Base-by-base conservation (phyloP, 148 eudicot genomes). In the Camellia sinensis region DNA sequence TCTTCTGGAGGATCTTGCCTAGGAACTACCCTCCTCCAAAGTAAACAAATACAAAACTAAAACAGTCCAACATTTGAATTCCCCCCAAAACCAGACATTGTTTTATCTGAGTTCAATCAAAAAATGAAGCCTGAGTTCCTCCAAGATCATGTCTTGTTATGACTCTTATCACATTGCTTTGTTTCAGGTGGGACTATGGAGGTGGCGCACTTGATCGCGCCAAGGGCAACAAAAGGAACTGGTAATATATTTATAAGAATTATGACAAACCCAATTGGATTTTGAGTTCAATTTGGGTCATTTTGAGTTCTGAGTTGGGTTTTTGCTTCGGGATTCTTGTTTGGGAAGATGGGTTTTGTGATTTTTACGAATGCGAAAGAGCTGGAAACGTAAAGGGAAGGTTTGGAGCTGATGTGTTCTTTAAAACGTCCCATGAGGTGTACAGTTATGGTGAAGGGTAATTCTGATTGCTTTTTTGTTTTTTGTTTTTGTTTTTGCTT, bases 281-380 rank as follows among this genome's bases (percentile, higher is more conserved):
- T 29, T 46, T 50, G 41, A 17, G 17, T 4, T 18, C 17, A 53
- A 70, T 68, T 19, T 19, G 37, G 43, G 5, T 17, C 9, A 37
- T 15, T 59, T 19, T 74, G 50, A 48, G 18, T 72, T n/a, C 12
- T 46, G 1, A 66, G 44, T 37, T 64, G 76, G 21, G 5, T 78
- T 78, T 65, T 57, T 53, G 13, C 66, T 19, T 76, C 77, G 87
- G 91, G 91, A 89, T 85, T 73, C 88, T 89, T 74, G 89, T 89
- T 10, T 89, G 91, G 91, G 91, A 89, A 83, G 91, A 89, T 80
- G 89, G 91, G 64, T 89, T 81, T 41, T 87, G 89, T 59, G 88
- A 89, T 80, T 84, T 89, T 75, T 75, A 52, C 66, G 87, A 85
- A 76, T 89, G 87, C 64, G 86, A 85, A 50, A 71, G 77, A 82